phyloP scores from a whole-genome alignment of 129 eudicot genomes.

The Saposhnikovia divaricata region DNA sequence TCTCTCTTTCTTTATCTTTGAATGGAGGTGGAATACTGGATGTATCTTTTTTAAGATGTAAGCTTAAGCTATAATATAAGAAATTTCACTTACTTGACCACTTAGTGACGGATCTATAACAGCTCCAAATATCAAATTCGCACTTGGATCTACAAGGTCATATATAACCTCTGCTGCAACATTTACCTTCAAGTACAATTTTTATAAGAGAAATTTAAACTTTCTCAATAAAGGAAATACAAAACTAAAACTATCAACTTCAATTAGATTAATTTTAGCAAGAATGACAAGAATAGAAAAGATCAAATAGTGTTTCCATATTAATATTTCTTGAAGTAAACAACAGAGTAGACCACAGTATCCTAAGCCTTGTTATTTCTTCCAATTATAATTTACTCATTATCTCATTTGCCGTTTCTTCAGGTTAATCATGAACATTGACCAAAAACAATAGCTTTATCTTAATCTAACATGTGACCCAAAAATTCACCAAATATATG shows the following conservation, averaged over 20 bases:
- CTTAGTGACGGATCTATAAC: conserved; percentile 79
- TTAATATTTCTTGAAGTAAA: neutral
- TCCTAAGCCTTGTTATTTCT: neutral
- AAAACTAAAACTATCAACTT: neutral
- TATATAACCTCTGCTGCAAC: conserved; percentile 97
- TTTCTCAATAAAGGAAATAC: neutral
- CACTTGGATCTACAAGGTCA: conserved; percentile 94
- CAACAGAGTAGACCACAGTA: neutral
- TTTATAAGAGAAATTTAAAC: neutral
- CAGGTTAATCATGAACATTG: neutral
- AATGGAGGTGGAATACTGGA: neutral
- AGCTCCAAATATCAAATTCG: conserved; percentile 91
- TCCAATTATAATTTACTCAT: neutral
- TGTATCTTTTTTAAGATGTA: neutral
- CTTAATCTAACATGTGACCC: neutral
- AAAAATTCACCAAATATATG: neutral
- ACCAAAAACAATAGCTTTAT: neutral
- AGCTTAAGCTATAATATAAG: neutral
- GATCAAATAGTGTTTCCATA: neutral
- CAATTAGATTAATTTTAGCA: neutral
- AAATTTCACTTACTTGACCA: conserved; percentile 62
- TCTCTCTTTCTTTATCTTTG: neutral
- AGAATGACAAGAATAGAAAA: neutral
- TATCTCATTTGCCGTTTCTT: neutral
- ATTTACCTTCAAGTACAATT: conserved; percentile 48